Evolutionary conservation across 2,329 filamentous ascomycete genomes (phyloP).

Genomic region (Talaromyces amestolkiae): DNA sequence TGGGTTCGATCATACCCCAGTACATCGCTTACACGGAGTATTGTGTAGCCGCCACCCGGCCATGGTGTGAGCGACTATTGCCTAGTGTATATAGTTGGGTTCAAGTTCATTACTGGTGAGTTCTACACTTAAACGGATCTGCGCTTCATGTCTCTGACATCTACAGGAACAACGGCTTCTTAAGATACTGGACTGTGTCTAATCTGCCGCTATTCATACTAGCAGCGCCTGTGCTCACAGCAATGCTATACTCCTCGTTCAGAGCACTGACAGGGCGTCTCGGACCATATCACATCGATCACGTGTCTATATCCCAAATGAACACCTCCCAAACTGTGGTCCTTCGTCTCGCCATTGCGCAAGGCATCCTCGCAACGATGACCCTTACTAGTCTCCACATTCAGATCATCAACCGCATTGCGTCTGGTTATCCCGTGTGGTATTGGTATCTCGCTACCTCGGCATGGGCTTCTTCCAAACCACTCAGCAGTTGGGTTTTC

Average conservation of each 20-base stretch:
- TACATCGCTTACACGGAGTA: conserved; percentile 69
- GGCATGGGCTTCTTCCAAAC: conserved; percentile 24
- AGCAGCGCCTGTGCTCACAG: conserved; percentile 70
- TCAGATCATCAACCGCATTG: conserved; percentile 86
- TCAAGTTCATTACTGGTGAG: conserved; percentile 82
- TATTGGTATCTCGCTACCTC: conserved; percentile 71
- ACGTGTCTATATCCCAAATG: not conserved
- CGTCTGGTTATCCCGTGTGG: conserved; percentile 86
- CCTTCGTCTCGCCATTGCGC: conserved; percentile 65
- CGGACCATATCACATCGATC: conserved; percentile 1
- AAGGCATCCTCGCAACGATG: conserved; percentile 68
- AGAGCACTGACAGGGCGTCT: conserved; percentile 37
- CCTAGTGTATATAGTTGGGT: conserved; percentile 93
- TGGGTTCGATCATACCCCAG: conserved; percentile 72
- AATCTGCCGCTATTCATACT: conserved; percentile 87
- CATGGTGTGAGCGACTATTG: conserved; percentile 71
- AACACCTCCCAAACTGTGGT: conserved; percentile 29
- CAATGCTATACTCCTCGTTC: conserved; percentile 63
- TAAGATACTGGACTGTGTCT: conserved; percentile 83
- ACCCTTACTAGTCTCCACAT: conserved; percentile 83
- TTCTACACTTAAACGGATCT: not conserved
- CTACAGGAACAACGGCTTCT: conserved; percentile 76
- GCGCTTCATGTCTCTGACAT: not conserved
- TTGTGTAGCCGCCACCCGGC: conserved; percentile 55
- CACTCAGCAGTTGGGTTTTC: conserved; percentile 22